Base-by-base conservation (phyloP, 106 monocot genomes). In the Acanthochlamys bracteata region DNA sequence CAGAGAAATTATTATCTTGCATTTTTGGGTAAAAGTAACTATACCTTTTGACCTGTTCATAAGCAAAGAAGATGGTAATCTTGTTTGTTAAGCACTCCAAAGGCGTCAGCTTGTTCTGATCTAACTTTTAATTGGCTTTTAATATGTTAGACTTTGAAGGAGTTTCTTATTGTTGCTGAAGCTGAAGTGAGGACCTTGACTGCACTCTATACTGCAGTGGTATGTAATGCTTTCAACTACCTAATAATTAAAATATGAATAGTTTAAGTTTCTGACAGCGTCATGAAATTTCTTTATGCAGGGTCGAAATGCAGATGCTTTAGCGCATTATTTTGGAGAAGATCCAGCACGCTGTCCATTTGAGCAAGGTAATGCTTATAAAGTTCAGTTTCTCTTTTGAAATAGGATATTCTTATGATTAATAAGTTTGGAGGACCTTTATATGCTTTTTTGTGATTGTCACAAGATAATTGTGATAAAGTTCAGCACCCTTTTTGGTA, bases 311-410 rank as follows among this genome's bases (percentile, higher is more conserved):
- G 83, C 91, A 19, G 86, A 92, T 74, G 83, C 86, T 42, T 80
- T 92, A 63, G 83, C 86, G 20, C 80, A 73, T 69, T 92, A 92
- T 84, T 92, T 92, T 79, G 91, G 91, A 39, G 87, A 87, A 83
- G 87, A 83, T 64, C 87, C 87, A 59, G 71, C 76, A 0, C 70
- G 83, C 23, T 91, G 91, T 64, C 81, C 91, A 57, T 92, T 86
- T 60, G 91, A 92, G 61, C 86, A 92, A 92, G 91, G 91, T 92
- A 66, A 59, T 45, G 4, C 40, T 14, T 13, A n/a, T n/a, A 47
- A 47, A 47, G 47, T 45, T 45, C 43, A 45, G 43, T 13, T 45
- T 45, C n/a, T n/a, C n/a, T n/a, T n/a, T n/a, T n/a, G n/a, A n/a
- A n/a, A n/a, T n/a, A n/a, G n/a, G n/a, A n/a, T n/a, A n/a, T n/a